These are phyloP conservation scores for Cinnamomum chago DNA, from an alignment of 164 flowering plant genomes.

Conservation along the genomic window DNA sequence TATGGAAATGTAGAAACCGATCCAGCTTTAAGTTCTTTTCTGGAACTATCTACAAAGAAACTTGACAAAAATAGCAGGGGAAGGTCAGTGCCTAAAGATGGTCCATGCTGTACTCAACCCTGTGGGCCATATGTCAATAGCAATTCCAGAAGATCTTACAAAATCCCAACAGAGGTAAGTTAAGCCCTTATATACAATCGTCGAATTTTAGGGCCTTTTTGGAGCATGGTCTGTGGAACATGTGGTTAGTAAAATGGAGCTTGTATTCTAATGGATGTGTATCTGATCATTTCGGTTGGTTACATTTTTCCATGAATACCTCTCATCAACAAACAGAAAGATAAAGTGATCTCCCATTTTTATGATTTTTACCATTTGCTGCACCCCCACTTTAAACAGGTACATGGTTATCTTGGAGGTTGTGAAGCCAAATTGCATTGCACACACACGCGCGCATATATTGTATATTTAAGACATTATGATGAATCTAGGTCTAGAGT, in stretches of 20 bases:
- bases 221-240: background rate
- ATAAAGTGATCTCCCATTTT: background rate
- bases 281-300: background rate
- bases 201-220: background rate
- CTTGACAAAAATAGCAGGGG: constrained; percentile 6
- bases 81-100: background rate
- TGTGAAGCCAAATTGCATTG: background rate
- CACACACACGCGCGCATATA: too few relatives aligned
- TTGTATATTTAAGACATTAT: background rate
- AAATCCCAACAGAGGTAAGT: background rate
- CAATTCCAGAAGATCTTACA: background rate
- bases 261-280: background rate
- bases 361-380: background rate
- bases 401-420: background rate
- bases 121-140: background rate
- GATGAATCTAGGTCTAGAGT: background rate
- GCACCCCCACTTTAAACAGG: background rate
- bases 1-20: constrained; percentile 8
- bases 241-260: too few relatives aligned
- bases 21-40: constrained; percentile 27
- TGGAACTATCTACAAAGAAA: constrained; percentile 26
- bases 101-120: background rate
- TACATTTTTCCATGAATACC: background rate
- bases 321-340: background rate
- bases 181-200: background rate